A percentile compares a stretch with the other conserved stretches of the same genome.
Evolutionary conservation across 1,284 basidiomycete species (phyloP).

Genomic region (Austroboletus novae-zelandiae): DNA sequence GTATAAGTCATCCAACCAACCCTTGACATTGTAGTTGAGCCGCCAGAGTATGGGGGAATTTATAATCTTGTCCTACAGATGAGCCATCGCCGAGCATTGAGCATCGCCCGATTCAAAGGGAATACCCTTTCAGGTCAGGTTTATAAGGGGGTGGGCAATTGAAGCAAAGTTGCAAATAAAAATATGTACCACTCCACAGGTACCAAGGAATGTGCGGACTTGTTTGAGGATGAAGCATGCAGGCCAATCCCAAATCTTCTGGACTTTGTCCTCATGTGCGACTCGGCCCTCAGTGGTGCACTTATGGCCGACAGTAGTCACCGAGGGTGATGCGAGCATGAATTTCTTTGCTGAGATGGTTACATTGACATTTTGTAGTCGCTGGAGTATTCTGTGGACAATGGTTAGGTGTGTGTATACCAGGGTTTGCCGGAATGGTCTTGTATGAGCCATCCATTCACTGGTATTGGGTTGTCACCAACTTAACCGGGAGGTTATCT

Average conservation of each 20-base stretch:
- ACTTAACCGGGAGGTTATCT: not conserved
- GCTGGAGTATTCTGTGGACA: no score
- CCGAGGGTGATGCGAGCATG: not conserved
- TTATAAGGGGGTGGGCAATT: not conserved
- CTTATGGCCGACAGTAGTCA: not conserved
- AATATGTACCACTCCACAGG: not conserved
- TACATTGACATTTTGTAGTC: not conserved
- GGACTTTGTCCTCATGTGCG: not conserved
- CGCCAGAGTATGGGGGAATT: not conserved
- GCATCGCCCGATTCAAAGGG: not conserved
- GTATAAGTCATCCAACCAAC: not conserved
- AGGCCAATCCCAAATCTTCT: not conserved
- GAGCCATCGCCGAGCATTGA: not conserved
- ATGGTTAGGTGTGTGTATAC: not conserved
- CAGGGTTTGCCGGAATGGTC: not conserved
- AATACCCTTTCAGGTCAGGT: not conserved
- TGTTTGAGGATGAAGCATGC: not conserved
- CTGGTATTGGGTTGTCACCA: not conserved
- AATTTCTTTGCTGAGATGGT: not conserved
- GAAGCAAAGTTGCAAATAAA: not conserved
- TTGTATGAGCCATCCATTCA: not conserved
- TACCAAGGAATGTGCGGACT: not conserved
- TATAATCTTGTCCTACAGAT: not conserved
- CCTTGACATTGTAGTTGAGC: not conserved
- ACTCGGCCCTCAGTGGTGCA: not conserved